These are phyloP conservation scores for Cornus kousa DNA, from an alignment of 148 eudicot species.

Conservation along the genomic window DNA sequence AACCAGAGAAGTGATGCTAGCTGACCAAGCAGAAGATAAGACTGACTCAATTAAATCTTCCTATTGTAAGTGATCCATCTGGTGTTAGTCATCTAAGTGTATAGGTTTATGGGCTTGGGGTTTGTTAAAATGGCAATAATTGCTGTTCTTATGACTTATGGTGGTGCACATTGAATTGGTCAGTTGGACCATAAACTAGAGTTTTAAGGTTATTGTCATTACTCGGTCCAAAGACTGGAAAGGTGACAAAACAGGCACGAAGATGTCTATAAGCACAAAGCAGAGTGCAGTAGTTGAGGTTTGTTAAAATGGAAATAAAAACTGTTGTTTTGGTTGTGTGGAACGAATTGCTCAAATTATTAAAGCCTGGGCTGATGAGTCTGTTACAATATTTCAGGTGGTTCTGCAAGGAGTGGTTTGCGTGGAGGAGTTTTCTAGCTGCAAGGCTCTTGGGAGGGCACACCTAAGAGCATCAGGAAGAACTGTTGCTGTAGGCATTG, in stretches of 20 bases:
- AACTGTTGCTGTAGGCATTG: conserved; percentile 83
- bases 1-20: too few relatives aligned
- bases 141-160: too few relatives aligned
- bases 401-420: conserved; percentile 64
- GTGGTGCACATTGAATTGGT: too few relatives aligned
- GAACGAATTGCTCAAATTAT: background rate
- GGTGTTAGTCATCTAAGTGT: too few relatives aligned
- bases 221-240: conserved; percentile 91
- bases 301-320: conserved; percentile 3
- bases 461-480: conserved; percentile 72
- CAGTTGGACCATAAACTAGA: conserved; percentile 17
- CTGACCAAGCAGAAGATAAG: too few relatives aligned
- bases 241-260: conserved; percentile 78
- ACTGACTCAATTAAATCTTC: too few relatives aligned
- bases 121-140: too few relatives aligned
- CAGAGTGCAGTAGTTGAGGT: conserved; percentile 90
- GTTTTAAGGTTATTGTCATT: conserved; percentile 71
- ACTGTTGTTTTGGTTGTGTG: too few relatives aligned
- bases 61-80: too few relatives aligned
- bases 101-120: too few relatives aligned
- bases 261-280: conserved; percentile 72
- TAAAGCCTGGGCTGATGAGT: background rate
- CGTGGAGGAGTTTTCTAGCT: conserved; percentile 59
- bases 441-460: conserved; percentile 79
- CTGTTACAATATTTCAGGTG: conserved; percentile 26